Percentiles rank a stretch among this genome's conserved stretches.
Evolutionary conservation across 352 stramenopile genomes (phyloP).

Genomic region (Phytophthora macrochlamydospora): DNA sequence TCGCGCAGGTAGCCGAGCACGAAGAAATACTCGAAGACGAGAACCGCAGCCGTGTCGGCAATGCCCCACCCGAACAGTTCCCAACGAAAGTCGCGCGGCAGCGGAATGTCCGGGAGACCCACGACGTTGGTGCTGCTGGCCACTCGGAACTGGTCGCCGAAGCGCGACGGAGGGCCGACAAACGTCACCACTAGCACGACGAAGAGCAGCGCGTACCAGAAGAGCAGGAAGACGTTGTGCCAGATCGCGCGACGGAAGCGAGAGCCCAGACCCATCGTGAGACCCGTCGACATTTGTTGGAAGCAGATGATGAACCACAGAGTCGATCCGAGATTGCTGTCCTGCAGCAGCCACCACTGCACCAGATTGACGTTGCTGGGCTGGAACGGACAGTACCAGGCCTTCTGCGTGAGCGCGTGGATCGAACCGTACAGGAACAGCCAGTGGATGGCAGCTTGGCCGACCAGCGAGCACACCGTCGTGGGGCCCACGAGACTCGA

Average conservation of each 20-base stretch:
- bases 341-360: constrained; percentile 76
- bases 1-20: constrained; percentile 70
- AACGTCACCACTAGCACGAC: constrained; percentile 62
- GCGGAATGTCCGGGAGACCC: constrained; percentile 66
- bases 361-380: constrained; percentile 68
- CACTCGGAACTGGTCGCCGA: constrained; percentile 74
- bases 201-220: constrained; percentile 63
- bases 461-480: constrained; percentile 68
- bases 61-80: constrained; percentile 65
- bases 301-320: constrained; percentile 71
- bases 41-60: constrained; percentile 53
- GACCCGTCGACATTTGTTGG: constrained; percentile 70
- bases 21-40: constrained; percentile 71
- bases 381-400: constrained; percentile 79
- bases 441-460: constrained; percentile 69
- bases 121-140: constrained; percentile 80
- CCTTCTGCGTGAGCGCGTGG: constrained; percentile 56
- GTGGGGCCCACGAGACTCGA: constrained; percentile 82
- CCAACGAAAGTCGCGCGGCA: constrained; percentile 64
- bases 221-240: constrained; percentile 68
- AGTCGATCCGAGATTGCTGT: constrained; percentile 66
- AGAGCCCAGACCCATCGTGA: constrained; percentile 66
- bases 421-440: constrained; percentile 74
- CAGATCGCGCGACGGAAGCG: constrained; percentile 69
- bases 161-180: constrained; percentile 55